A percentile compares a stretch with the other conserved stretches of the same genome.
These are phyloP conservation scores for Lycium barbarum DNA, from an alignment of 257 asterid species.

Conservation along the genomic window DNA sequence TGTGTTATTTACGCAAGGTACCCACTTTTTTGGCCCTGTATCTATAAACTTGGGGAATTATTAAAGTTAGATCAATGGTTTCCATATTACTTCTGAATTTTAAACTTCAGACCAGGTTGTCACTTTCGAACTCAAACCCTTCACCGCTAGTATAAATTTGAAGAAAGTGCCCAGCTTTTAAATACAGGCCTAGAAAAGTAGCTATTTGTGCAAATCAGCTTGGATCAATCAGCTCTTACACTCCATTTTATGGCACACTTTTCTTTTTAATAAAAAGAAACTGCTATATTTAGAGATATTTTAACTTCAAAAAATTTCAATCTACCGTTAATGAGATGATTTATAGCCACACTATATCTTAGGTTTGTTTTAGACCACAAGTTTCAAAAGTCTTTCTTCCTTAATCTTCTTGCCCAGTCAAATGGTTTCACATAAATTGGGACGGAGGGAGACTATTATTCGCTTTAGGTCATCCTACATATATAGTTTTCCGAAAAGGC, in stretches of 20 bases:
- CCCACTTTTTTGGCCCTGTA: no score
- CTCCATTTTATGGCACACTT: no score
- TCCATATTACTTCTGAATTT: no score
- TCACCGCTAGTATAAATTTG: background rate
- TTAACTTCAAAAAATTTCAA: background rate
- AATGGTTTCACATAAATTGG: background rate
- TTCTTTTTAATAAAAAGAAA: background rate
- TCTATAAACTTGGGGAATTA: no score
- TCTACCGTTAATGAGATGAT: background rate
- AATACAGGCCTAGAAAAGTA: background rate
- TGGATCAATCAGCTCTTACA: background rate
- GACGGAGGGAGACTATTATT: background rate
- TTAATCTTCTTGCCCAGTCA: background rate
- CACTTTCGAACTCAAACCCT: no score
- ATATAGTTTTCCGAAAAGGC: no score
- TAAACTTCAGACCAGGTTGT: no score
- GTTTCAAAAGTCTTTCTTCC: no score
- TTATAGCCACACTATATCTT: background rate
- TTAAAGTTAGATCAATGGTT: no score
- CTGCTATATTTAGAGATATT: background rate
- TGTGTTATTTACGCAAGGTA: no score
- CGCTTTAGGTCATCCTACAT: background rate
- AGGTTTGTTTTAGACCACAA: background rate
- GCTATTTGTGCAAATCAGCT: background rate
- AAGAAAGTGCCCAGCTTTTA: background rate